Evolutionary conservation across 192 early-diverging fungal genomes (phyloP), one percentile per base, ranked within the genome.

Genomic region (Podila horticola): DNA sequence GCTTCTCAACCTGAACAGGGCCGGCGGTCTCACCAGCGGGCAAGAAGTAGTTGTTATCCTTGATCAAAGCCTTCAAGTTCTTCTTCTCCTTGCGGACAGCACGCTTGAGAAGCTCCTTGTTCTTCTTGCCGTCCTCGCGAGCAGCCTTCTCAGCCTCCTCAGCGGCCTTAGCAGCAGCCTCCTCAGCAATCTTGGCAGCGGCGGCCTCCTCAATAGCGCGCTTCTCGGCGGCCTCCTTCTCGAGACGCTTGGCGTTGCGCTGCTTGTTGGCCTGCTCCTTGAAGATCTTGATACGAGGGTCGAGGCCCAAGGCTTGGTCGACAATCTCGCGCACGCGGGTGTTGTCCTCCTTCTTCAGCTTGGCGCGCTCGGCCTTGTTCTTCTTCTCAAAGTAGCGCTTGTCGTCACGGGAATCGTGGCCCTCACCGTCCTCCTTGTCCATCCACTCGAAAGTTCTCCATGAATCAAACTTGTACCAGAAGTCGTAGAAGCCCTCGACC

Each of bases 391-490:
- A 88, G 83, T 92, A 96, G 58, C 98, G 91, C 91, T 96, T 98
- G 83, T 98, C 94, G 84, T 99, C 98, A 76, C 98, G 94, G 76
- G 91, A 96, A 70, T 96, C 95, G 28, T 91, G 92, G 59, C 87
- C 88, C 49, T 95, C 95, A 62, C 90, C 92, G 79, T 95, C 96
- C 86, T 99, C 97, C 91, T 99, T 98, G 83, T 99, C 98, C 66
- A 95, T 85, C 84, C 93, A 95, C 91, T 99, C 98, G 72, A 99
- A 99, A 36, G 96, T 93, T 74, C 98, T 89, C 97, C 97, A 99
- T 61, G 96, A 98, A 72, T 99, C 94, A 81, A 99, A 95, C 83
- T 84, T 87, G 79, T 92, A 92, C 88, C 91, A 95, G 81, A 94
- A 96, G 67, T 91, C 86, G 79, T 96, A 96, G 82, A 96, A 96